Evolutionary conservation across 2,329 filamentous ascomycete genomes (phyloP).

Genomic region (Orbilia quercus): DNA sequence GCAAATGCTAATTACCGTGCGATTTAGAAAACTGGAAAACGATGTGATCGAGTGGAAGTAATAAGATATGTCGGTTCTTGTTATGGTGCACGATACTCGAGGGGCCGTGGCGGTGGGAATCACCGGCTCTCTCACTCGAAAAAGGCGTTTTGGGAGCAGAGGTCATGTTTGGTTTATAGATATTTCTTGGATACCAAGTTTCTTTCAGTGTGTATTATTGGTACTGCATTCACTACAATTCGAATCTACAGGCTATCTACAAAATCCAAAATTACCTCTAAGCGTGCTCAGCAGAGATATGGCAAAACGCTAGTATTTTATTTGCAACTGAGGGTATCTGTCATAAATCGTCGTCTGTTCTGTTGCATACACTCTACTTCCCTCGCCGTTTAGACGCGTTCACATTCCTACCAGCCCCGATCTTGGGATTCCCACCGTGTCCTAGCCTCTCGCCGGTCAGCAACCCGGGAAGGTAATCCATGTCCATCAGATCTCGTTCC

Average conservation of each 20-base stretch:
- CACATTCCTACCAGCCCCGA: conserved; percentile 81
- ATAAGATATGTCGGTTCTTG: not conserved
- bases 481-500: conserved; percentile 89
- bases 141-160: conserved; percentile 30
- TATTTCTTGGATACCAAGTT: not conserved
- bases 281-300: too few species aligned
- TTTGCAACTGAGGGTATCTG: conserved; percentile 29
- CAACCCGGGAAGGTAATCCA: conserved; percentile 88
- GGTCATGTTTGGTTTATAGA: not conserved
- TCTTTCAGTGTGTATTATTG: too few species aligned
- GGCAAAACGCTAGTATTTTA: too few species aligned
- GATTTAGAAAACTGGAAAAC: conserved; percentile 62
- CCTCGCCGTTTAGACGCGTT: conserved; percentile 78
- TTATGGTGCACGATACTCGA: conserved; percentile 10
- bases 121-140: not conserved
- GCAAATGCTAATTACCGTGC: conserved; percentile 48
- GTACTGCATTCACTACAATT: too few species aligned
- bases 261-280: conserved; percentile 1
- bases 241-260: not conserved
- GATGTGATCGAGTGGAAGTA: conserved; percentile 27
- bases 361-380: conserved; percentile 39
- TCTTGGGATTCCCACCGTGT: conserved; percentile 74
- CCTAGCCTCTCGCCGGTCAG: conserved; percentile 77
- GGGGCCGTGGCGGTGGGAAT: not conserved
- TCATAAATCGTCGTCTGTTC: conserved; percentile 20